phyloP scores from a whole-genome alignment of 192 early-diverging fungal species.

The Diversispora epigaea region DNA sequence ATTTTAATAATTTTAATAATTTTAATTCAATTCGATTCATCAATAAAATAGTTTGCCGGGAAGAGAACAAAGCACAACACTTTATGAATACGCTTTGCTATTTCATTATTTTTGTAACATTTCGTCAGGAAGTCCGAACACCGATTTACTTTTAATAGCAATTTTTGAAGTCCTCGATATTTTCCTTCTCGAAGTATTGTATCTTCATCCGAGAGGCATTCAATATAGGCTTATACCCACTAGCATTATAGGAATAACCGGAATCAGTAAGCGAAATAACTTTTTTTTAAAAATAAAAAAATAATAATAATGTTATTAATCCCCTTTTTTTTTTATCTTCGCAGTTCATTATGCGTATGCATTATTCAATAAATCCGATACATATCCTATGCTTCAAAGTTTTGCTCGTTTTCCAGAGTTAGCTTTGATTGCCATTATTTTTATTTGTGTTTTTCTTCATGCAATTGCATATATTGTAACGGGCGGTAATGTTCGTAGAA shows the following conservation, averaged over 20 bases:
- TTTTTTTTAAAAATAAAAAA: too few relatives aligned
- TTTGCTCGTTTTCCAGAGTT: conserved; percentile 47
- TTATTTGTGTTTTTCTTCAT: conserved; percentile 45
- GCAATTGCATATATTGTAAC: conserved; percentile 43
- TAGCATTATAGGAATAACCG: conserved; percentile 45
- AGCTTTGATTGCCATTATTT: conserved; percentile 44
- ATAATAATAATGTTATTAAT: too few relatives aligned
- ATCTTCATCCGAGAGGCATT: conserved; percentile 41
- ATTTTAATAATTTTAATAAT: background rate
- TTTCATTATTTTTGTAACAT: conserved; percentile 45
- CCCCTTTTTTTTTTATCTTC: too few relatives aligned
- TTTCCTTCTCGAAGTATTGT: conserved; percentile 44
- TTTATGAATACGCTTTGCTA: conserved; percentile 49
- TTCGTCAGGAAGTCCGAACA: conserved; percentile 35
- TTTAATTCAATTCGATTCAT: background rate
- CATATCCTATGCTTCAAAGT: conserved; percentile 45
- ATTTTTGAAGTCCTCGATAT: conserved; percentile 43
- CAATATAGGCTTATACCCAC: conserved; percentile 44
- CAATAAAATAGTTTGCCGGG: conserved; percentile 23
- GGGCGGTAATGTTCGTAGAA: conserved; percentile 46
- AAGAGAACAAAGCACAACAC: conserved; percentile 42
- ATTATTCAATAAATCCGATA: conserved; percentile 34
- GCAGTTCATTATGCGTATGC: conserved; percentile 43
- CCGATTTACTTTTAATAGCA: conserved; percentile 47
- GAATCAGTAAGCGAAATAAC: conserved; percentile 26